phyloP scores from a whole-genome alignment of 1,284 basidiomycete genomes.

The Marasmius fiardii region DNA sequence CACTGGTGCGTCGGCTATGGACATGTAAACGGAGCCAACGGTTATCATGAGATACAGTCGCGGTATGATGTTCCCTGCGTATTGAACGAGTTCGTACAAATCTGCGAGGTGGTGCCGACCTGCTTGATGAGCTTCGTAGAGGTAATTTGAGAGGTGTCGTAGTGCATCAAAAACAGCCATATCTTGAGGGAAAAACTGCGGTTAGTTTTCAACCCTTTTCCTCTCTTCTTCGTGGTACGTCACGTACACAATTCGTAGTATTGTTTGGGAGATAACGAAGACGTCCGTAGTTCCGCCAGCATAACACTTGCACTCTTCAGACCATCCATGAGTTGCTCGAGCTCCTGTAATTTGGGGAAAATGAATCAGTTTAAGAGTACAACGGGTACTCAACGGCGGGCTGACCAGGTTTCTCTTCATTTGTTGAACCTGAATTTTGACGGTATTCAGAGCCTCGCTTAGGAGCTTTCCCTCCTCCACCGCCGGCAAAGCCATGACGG shows the following conservation, averaged over 20 bases:
- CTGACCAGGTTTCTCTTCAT: slow-evolving; percentile 90
- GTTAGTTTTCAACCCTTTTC: too few species aligned
- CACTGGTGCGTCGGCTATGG: slow-evolving; percentile 89
- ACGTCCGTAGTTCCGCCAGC: slow-evolving; percentile 91
- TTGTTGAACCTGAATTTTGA: slow-evolving; percentile 91
- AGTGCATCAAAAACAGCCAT: slow-evolving; percentile 97
- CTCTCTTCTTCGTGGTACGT: slow-evolving; percentile 3
- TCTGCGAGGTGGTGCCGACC: slow-evolving; percentile 92
- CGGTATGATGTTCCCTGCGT: slow-evolving; percentile 91
- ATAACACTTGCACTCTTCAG: slow-evolving; percentile 93
- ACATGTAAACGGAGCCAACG: slow-evolving; percentile 97
- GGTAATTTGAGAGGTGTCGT: slow-evolving; percentile 89
- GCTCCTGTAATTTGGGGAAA: slow-evolving; percentile 52
- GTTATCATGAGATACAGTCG: slow-evolving; percentile 97
- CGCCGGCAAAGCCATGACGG: slow-evolving; percentile 35
- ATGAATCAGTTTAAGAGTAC: neutral
- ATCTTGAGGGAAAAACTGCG: slow-evolving; percentile 47
- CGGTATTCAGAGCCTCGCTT: slow-evolving; percentile 78
- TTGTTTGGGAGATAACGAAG: slow-evolving; percentile 89
- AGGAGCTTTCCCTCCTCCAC: slow-evolving; percentile 78
- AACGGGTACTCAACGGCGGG: slow-evolving; percentile 18
- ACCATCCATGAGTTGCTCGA: slow-evolving; percentile 95
- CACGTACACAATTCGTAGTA: slow-evolving; percentile 93
- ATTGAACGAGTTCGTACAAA: slow-evolving; percentile 96
- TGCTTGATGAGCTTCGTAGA: slow-evolving; percentile 89